Percentiles rank a stretch among this genome's conserved stretches.
Conservation (phyloP, 1,284 basidiomycete genomes). For the Pyrrhoderma noxium region DNA sequence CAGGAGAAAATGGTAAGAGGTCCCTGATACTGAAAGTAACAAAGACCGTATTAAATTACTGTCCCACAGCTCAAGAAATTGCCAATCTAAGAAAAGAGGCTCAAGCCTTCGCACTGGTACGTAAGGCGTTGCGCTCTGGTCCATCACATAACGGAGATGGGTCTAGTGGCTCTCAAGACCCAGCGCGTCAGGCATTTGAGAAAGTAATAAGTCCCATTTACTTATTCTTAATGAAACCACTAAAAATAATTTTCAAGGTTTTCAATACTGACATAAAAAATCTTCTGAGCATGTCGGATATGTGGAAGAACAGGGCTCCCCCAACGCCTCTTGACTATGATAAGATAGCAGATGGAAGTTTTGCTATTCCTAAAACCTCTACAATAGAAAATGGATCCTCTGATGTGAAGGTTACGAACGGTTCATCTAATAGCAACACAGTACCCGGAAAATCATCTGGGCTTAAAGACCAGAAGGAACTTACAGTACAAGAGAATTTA, state of each 20-base stretch:
- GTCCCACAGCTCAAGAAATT: constrained; percentile 74
- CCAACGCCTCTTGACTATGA: constrained; percentile 83
- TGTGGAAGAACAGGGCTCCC: constrained; percentile 88
- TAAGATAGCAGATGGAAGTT: constrained; percentile 55
- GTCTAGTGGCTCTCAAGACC: constrained; percentile 29
- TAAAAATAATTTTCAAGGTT: constrained; percentile 44
- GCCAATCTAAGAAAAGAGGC: constrained; percentile 85
- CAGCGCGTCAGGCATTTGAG: constrained; percentile 72
- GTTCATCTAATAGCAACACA: constrained; percentile 16
- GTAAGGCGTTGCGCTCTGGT: constrained; percentile 48
- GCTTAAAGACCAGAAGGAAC: constrained; percentile 74
- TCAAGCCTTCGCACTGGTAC: constrained; percentile 77
- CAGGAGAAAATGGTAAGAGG: constrained; percentile 76
- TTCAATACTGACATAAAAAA: constrained; percentile 87
- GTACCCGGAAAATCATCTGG: constrained; percentile 25
- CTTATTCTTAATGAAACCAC: neutral
- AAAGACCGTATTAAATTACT: neutral
- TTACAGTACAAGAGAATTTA: constrained; percentile 75
- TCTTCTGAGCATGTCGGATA: constrained; percentile 91
- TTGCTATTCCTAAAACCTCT: constrained; percentile 34
- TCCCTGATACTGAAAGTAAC: neutral
- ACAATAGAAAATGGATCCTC: constrained; percentile 3
- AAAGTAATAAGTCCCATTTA: constrained; percentile 54
- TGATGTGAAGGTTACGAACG: constrained; percentile 21
- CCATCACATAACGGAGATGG: constrained; percentile 9